These are phyloP conservation scores for Cicer bijugum DNA, from an alignment of 306 rosid genomes.

Conservation along the genomic window DNA sequence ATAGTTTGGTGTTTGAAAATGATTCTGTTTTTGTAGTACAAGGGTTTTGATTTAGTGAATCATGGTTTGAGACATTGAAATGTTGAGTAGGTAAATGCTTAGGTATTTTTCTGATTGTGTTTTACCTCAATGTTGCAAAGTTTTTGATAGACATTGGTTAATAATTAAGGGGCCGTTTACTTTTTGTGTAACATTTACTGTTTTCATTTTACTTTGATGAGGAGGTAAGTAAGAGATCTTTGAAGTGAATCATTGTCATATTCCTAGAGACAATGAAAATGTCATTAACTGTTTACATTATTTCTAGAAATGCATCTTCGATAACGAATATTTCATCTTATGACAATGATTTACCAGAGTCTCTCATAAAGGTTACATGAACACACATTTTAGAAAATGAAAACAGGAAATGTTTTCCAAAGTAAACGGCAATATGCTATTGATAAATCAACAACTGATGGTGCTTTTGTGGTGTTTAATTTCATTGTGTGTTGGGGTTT, in stretches of 20 bases:
- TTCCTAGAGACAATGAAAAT: too few relatives aligned
- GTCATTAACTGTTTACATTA: too few relatives aligned
- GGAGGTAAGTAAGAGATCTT: too few relatives aligned
- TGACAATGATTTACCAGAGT: too few relatives aligned
- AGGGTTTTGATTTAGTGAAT: slow-evolving; percentile 42
- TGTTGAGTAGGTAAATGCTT: slow-evolving; percentile 8
- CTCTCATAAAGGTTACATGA: too few relatives aligned
- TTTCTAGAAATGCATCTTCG: too few relatives aligned
- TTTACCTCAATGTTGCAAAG: slow-evolving; percentile 16
- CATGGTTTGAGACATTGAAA: slow-evolving; percentile 39
- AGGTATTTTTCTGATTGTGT: slow-evolving; percentile 39
- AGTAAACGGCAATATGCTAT: background rate
- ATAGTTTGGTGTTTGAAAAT: slow-evolving; percentile 5
- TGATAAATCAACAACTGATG: background rate
- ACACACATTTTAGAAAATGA: too few relatives aligned
- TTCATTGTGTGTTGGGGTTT: background rate
- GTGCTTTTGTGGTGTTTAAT: slow-evolving; percentile 30
- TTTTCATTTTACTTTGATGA: too few relatives aligned
- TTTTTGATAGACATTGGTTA: slow-evolving; percentile 23
- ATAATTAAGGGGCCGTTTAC: background rate
- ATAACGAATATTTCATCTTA: too few relatives aligned
- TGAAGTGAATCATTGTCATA: too few relatives aligned
- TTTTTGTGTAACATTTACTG: too few relatives aligned
- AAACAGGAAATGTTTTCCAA: too few relatives aligned
- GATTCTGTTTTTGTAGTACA: slow-evolving; percentile 17